Conservation (phyloP, 2,329 filamentous ascomycete species). For the Cladophialophora yegresii region DNA sequence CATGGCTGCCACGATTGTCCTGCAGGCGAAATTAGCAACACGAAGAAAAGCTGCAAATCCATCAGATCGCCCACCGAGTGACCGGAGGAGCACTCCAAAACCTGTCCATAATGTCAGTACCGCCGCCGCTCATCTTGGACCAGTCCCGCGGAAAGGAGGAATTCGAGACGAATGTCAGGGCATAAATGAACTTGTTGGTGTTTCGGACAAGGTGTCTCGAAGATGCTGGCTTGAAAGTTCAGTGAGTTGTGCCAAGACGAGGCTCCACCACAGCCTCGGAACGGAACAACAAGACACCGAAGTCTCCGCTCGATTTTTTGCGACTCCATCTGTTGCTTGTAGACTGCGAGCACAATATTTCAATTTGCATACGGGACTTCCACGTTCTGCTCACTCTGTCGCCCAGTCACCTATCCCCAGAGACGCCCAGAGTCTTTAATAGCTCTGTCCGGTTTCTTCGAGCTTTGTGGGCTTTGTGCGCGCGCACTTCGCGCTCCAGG, state of each 20-base stretch:
- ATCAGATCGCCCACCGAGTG: conserved; percentile 56
- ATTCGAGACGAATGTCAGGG: background rate
- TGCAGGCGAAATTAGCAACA: conserved; percentile 52
- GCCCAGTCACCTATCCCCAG: background rate
- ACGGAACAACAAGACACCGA: background rate
- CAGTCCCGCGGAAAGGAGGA: background rate
- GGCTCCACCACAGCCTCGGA: background rate
- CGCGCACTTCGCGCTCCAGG: background rate
- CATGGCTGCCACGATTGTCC: conserved; percentile 67
- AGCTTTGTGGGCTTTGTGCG: conserved; percentile 2
- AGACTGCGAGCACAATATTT: conserved; percentile 1
- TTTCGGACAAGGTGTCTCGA: conserved; percentile 14
- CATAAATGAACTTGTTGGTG: background rate
- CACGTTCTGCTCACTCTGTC: background rate
- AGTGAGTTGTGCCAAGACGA: background rate
- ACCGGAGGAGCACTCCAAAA: conserved; percentile 69
- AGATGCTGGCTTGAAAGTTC: conserved; percentile 6
- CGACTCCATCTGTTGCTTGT: conserved; percentile 7
- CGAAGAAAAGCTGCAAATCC: conserved; percentile 25
- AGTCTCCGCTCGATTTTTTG: conserved; percentile 15
- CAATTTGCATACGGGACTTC: background rate
- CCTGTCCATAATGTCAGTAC: conserved; percentile 53
- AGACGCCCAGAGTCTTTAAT: background rate
- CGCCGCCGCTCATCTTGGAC: conserved; percentile 20
- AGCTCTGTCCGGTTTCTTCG: background rate